Percentiles rank a stretch among this genome's conserved stretches.
Evolutionary conservation across 2,329 filamentous ascomycete species (phyloP).

Genomic region (Peltaster fructicola): DNA sequence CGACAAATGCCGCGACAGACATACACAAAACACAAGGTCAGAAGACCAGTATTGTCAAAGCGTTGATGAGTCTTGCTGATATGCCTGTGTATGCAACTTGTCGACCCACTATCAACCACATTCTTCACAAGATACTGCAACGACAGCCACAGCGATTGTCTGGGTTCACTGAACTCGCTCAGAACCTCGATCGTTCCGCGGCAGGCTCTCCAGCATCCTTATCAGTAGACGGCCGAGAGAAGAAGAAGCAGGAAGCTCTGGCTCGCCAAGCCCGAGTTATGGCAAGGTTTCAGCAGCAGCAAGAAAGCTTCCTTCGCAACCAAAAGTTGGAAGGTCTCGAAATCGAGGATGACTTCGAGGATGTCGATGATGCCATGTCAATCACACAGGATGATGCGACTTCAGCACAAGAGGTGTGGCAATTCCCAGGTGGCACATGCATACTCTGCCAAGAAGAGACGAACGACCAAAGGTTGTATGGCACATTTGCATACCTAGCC

Average conservation of each 20-base stretch:
- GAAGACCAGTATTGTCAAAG: slow-evolving; percentile 34
- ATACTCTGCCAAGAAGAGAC: slow-evolving; percentile 95
- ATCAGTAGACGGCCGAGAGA: slow-evolving; percentile 48
- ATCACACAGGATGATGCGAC: slow-evolving; percentile 41
- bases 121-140: slow-evolving; percentile 72
- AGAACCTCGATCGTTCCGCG: slow-evolving; percentile 62
- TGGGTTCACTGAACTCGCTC: slow-evolving; percentile 40
- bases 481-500: slow-evolving; percentile 78
- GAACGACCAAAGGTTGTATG: slow-evolving; percentile 73
- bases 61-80: slow-evolving; percentile 27
- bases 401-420: slow-evolving; percentile 76
- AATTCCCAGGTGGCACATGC: slow-evolving; percentile 82
- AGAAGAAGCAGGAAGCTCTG: slow-evolving; percentile 78
- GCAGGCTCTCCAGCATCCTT: slow-evolving; percentile 61
- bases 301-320: slow-evolving; percentile 82
- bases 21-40: slow-evolving; percentile 2
- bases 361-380: slow-evolving; percentile 48
- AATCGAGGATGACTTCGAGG: slow-evolving; percentile 57
- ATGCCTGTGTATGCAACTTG: slow-evolving; percentile 67
- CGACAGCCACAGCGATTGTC: slow-evolving; percentile 54
- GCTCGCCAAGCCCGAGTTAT: slow-evolving; percentile 87
- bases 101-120: slow-evolving; percentile 66
- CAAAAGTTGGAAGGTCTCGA: slow-evolving; percentile 84
- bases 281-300: slow-evolving; percentile 95
- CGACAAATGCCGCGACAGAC: no score